Evolutionary conservation across 495 filamentous ascomycete genomes (phyloP).

Genomic region (Talaromyces adpressus): DNA sequence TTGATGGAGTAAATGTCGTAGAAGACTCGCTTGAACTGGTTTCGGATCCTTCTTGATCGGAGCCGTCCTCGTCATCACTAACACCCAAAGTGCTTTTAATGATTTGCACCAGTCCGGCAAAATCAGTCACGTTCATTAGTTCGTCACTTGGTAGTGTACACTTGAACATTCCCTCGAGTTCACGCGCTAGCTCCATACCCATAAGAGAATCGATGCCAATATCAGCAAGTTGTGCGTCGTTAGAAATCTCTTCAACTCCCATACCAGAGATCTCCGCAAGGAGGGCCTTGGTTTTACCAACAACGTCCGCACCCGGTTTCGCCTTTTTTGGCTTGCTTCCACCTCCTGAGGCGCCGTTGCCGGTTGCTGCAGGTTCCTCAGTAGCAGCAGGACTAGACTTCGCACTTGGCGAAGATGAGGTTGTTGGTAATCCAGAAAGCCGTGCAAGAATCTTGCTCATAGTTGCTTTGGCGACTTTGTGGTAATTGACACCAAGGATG

Average conservation of each 20-base stretch:
- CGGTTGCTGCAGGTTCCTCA: not conserved
- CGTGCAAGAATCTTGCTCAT: conserved; percentile 31
- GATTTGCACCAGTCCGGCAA: not conserved
- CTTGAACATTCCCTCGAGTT: conserved; percentile 40
- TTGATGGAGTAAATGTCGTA: not conserved
- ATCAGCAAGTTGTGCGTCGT: conserved; percentile 33
- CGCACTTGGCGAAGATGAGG: conserved; percentile 9
- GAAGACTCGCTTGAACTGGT: not conserved
- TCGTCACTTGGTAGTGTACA: conserved; percentile 21
- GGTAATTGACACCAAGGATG: conserved; percentile 45
- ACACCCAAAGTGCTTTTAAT: not conserved
- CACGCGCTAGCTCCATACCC: conserved; percentile 47
- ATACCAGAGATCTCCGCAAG: conserved; percentile 36
- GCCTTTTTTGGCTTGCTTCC: conserved; percentile 12
- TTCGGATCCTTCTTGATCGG: conserved; percentile 2
- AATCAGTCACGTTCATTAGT: not conserved
- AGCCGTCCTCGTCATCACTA: not conserved
- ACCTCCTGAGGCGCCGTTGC: conserved; percentile 1
- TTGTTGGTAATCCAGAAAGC: conserved; percentile 12
- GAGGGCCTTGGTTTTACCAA: conserved; percentile 16
- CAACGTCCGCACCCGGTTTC: conserved; percentile 14
- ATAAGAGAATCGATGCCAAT: conserved; percentile 50
- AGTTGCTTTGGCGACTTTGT: conserved; percentile 30
- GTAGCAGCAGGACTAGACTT: conserved; percentile 13
- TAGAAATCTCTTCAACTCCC: conserved; percentile 30